These are phyloP conservation scores for Clavispora phyllophila DNA, from an alignment of 805 yeast genomes.

Conservation along the genomic window DNA sequence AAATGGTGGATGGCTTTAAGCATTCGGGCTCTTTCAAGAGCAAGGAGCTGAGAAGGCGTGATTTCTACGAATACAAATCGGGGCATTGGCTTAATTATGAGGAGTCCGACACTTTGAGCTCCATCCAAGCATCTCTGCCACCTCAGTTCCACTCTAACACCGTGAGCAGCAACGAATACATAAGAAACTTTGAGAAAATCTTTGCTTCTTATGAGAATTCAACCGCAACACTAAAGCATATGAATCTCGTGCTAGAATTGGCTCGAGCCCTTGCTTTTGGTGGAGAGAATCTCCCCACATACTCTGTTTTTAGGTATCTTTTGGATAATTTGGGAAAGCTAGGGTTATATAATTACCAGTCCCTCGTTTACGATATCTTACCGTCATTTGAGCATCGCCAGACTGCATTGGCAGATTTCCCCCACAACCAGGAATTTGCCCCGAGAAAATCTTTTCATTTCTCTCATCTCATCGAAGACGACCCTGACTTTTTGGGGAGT, in stretches of 20 bases:
- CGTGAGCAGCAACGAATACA: conserved; percentile 18
- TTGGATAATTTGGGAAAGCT: conserved; percentile 21
- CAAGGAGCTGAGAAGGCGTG: conserved; percentile 18
- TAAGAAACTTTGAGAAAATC: conserved; percentile 13
- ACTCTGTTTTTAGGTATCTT: conserved; percentile 19
- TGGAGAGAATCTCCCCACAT: conserved; percentile 20
- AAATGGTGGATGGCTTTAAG: conserved; percentile 10
- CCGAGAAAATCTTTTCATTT: conserved; percentile 19
- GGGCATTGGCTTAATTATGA: conserved; percentile 30
- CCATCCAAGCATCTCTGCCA: conserved; percentile 13
- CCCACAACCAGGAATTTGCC: conserved; percentile 2
- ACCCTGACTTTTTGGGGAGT: conserved; percentile 26
- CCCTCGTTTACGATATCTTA: conserved; percentile 23
- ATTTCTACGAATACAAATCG: conserved; percentile 24
- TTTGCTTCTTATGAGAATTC: conserved; percentile 14
- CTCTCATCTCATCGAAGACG: conserved; percentile 20
- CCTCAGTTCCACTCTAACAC: conserved; percentile 11
- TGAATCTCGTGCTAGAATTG: conserved; percentile 7
- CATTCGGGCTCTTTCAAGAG: conserved; percentile 19
- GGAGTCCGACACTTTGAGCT: conserved; percentile 22
- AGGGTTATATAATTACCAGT: conserved; percentile 21
- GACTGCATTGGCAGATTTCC: conserved; percentile 18
- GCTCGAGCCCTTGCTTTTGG: conserved; percentile 9
- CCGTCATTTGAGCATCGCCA: conserved; percentile 19
- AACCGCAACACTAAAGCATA: conserved; percentile 6